Evolutionary conservation across 2,329 filamentous ascomycete species (phyloP), one percentile per base, ranked within the genome.

Genomic region (Stemphylium lycopersici): DNA sequence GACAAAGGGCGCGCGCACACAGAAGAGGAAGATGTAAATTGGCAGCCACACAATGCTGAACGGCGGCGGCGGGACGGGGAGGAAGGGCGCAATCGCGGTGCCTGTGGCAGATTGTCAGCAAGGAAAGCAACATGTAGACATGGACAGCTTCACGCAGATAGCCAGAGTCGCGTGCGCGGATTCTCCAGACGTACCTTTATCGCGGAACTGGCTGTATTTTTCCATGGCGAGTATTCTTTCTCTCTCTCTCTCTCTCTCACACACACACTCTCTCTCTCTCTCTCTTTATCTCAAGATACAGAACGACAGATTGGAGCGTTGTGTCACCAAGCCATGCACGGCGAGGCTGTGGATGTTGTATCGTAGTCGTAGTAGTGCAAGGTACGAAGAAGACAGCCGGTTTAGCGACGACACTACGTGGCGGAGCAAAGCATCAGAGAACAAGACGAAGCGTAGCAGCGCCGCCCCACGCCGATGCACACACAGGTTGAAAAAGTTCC

Each of bases 11-110:
- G 96, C 81, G 51, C 93, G 90, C 69, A 95, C 80, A 74, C 87
- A 78, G 79, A 97, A 96, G 66, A 98, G 81, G 72, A 89, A 83
- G 54, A 86, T 68, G 67, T 90, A 86, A 50, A 90, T 72, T 15
- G 90, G 80, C 13, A 86, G 81, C 61, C 86, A 85, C 56, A 90
- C 73, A 53, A 84, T 77, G 10, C 63, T 59, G n/a, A 87, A 83
- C 20, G 86, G 79, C 42, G 87, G 84, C 6, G 88, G 84, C 15
- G 87, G 83, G 50, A 93, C 84, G 13, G 95, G 93, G 58, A 98
- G 88, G 80, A 99, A 99, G 53, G 95, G 95, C 61, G 95, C 91
- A 74, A 99, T 96, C 68, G 95, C 93, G 63, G 95, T 96, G 63
- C 93, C 93, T 98, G 66, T 53, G 31, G 6, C 26, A 24, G 20